Conservation (phyloP, 2,329 filamentous ascomycete species). For the Beauveria sp. region DNA sequence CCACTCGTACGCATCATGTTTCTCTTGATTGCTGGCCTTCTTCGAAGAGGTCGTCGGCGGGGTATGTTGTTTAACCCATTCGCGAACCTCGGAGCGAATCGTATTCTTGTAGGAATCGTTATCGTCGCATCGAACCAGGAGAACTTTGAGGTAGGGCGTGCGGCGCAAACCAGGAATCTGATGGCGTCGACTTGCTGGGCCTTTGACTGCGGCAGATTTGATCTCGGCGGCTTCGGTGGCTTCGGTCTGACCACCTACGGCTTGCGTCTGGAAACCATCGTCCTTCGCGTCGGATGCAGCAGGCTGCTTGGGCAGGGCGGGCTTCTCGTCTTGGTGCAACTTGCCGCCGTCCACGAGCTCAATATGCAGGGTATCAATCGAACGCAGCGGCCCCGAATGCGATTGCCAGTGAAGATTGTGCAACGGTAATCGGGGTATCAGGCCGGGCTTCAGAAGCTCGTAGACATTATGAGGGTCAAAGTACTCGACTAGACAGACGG, state of each 20-base stretch:
- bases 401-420: slow-evolving; percentile 97
- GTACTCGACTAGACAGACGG: slow-evolving; percentile 67
- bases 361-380: slow-evolving; percentile 86
- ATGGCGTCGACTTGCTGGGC: slow-evolving; percentile 57
- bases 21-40: slow-evolving; percentile 63
- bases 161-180: slow-evolving; percentile 91
- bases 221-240: slow-evolving; percentile 32
- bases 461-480: slow-evolving; percentile 89
- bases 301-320: slow-evolving; percentile 23
- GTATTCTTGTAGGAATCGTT: slow-evolving; percentile 85
- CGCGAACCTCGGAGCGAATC: slow-evolving; percentile 69
- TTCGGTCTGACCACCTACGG: slow-evolving; percentile 33
- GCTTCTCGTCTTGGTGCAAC: slow-evolving; percentile 30
- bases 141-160: slow-evolving; percentile 88
- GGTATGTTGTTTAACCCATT: slow-evolving; percentile 81
- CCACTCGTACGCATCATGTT: slow-evolving; percentile 96
- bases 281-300: slow-evolving; percentile 32
- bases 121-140: slow-evolving; percentile 87
- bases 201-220: slow-evolving; percentile 23
- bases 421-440: slow-evolving; percentile 73
- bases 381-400: slow-evolving; percentile 79
- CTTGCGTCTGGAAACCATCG: slow-evolving; percentile 55
- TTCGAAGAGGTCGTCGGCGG: slow-evolving; percentile 48
- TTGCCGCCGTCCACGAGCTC: slow-evolving; percentile 64
- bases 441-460: slow-evolving; percentile 67